phyloP scores from a whole-genome alignment of 768 basidiomycete genomes.

The Termitomyces titanicus region DNA sequence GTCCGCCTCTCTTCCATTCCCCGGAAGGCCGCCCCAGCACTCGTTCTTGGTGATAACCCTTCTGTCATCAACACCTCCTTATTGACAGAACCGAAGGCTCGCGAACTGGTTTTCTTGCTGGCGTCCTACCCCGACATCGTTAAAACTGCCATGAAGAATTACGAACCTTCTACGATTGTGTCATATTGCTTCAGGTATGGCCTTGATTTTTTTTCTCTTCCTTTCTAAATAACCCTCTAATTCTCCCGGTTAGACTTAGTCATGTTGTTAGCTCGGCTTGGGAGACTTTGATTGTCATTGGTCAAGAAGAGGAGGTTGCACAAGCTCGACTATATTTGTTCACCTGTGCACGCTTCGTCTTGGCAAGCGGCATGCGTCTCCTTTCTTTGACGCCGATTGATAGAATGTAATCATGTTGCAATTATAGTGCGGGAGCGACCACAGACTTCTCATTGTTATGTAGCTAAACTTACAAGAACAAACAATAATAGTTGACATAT shows the following conservation, averaged over 20 bases:
- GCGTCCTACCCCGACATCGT: slow-evolving; percentile 9
- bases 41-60: slow-evolving; percentile 1
- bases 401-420: not conserved
- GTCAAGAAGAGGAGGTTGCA: slow-evolving; percentile 7
- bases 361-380: slow-evolving; percentile 5
- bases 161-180: slow-evolving; percentile 7
- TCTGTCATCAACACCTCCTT: slow-evolving; percentile 6
- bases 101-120: slow-evolving; percentile 7
- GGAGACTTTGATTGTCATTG: slow-evolving; percentile 8
- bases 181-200: not conserved
- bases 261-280: slow-evolving; percentile 6
- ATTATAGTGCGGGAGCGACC: too few species aligned
- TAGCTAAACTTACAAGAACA: too few species aligned
- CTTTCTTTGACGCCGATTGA: slow-evolving; percentile 9
- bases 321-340: slow-evolving; percentile 7
- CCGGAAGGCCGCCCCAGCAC: slow-evolving; percentile 6
- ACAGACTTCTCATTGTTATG: too few species aligned
- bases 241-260: not conserved
- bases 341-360: slow-evolving; percentile 4
- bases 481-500: too few species aligned
- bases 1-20: slow-evolving; percentile 75
- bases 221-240: not conserved
- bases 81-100: slow-evolving; percentile 4
- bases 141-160: slow-evolving; percentile 2
- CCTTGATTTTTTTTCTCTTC: not conserved